phyloP scores from a whole-genome alignment of 1,139 yeast genomes.

The Taphrina pruni region DNA sequence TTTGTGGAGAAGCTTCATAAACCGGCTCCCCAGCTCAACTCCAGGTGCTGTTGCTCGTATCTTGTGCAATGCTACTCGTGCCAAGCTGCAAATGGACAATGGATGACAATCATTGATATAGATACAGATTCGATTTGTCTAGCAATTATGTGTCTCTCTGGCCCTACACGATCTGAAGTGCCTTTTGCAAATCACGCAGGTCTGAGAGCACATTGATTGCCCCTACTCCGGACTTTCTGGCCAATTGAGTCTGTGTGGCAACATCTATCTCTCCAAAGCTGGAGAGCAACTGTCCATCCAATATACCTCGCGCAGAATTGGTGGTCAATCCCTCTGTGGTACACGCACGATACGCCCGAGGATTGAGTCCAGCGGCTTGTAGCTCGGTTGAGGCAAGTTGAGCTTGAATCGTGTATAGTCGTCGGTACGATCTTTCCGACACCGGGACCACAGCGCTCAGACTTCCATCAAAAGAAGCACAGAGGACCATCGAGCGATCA shows the following conservation, averaged over 20 bases:
- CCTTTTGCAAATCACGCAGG: constrained; percentile 44
- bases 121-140: too few relatives aligned
- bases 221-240: constrained; percentile 46
- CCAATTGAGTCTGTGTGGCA: constrained; percentile 44
- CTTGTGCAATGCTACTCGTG: background rate
- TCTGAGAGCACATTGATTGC: constrained; percentile 44
- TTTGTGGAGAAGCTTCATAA: constrained; percentile 6
- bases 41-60: background rate
- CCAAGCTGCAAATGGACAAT: too few relatives aligned
- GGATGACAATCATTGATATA: too few relatives aligned
- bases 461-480: constrained; percentile 76
- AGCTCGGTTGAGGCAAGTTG: constrained; percentile 78
- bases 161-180: constrained; percentile 29
- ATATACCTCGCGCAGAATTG: constrained; percentile 45
- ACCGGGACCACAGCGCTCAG: constrained; percentile 77
- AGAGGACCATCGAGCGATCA: constrained; percentile 57
- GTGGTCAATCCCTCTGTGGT: constrained; percentile 35
- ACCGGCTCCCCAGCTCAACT: constrained; percentile 3
- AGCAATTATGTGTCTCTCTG: too few relatives aligned
- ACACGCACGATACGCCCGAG: constrained; percentile 54
- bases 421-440: constrained; percentile 73
- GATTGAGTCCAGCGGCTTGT: constrained; percentile 81
- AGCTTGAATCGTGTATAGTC: constrained; percentile 84
- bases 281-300: constrained; percentile 45
- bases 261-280: constrained; percentile 42